phyloP scores from a whole-genome alignment of 176 grass and related monocot species.

The Paspalum notatum region DNA sequence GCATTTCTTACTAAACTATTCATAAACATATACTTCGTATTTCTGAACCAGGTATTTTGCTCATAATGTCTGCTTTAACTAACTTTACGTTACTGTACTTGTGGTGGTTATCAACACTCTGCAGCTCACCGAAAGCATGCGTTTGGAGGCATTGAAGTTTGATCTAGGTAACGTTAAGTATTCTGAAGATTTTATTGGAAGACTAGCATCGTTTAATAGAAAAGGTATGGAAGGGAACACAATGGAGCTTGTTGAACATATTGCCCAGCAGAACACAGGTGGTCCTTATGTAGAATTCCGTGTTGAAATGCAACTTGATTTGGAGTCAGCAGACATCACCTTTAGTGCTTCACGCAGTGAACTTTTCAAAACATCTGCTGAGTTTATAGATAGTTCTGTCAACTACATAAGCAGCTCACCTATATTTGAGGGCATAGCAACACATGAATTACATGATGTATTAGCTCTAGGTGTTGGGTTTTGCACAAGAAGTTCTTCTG shows the following conservation, averaged over 20 bases:
- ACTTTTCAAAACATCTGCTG: slow-evolving; percentile 34
- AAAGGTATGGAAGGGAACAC: slow-evolving; percentile 39
- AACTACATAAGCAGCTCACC: slow-evolving; percentile 46
- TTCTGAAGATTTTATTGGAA: slow-evolving; percentile 60
- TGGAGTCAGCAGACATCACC: slow-evolving; percentile 59
- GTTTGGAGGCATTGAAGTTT: slow-evolving; percentile 39
- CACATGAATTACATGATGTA: slow-evolving; percentile 43
- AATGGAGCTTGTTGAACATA: slow-evolving; percentile 37
- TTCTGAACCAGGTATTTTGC: slow-evolving; percentile 21
- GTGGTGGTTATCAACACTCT: slow-evolving; percentile 26
- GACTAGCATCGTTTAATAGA: slow-evolving; percentile 50
- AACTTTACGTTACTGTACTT: slow-evolving; percentile 11
- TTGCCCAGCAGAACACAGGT: slow-evolving; percentile 29
- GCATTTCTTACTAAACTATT: neutral
- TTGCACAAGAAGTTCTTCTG: slow-evolving; percentile 55
- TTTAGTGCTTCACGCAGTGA: slow-evolving; percentile 53
- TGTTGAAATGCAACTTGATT: slow-evolving; percentile 59
- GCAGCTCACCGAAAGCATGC: slow-evolving; percentile 61
- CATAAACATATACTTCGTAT: slow-evolving; percentile 3
- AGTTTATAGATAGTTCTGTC: slow-evolving; percentile 33
- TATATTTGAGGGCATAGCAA: slow-evolving; percentile 31
- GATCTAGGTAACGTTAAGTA: slow-evolving; percentile 49
- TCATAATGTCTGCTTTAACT: slow-evolving; percentile 21
- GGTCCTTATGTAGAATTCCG: slow-evolving; percentile 40
- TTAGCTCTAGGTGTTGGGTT: slow-evolving; percentile 61